Evolutionary conservation across 441 rosid genomes (phyloP).

Genomic region (Arabidopsis hybrid): DNA sequence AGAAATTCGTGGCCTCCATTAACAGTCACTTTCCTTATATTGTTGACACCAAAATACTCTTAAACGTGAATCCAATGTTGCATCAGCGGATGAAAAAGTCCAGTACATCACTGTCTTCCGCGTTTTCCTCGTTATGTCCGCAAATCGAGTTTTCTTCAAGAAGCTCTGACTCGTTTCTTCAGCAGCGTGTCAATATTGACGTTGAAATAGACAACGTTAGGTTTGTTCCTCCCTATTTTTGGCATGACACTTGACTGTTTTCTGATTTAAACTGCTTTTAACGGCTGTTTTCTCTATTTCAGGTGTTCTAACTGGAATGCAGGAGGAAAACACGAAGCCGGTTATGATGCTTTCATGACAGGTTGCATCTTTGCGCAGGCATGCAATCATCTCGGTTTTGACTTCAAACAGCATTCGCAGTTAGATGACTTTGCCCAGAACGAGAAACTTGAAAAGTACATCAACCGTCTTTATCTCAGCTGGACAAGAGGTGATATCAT

Average conservation of each 20-base stretch:
- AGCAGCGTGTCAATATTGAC: slow-evolving; percentile 66
- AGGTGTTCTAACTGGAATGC: slow-evolving; percentile 81
- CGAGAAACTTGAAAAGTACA: slow-evolving; percentile 65
- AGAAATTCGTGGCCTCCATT: slow-evolving; percentile 67
- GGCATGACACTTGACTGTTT: slow-evolving; percentile 13
- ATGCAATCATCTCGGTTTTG: slow-evolving; percentile 74
- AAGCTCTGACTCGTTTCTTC: slow-evolving; percentile 41
- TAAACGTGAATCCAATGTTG: slow-evolving; percentile 63
- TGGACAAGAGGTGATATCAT: slow-evolving; percentile 78
- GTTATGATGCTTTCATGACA: slow-evolving; percentile 99
- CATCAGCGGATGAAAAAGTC: slow-evolving; percentile 66
- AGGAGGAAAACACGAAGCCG: slow-evolving; percentile 96
- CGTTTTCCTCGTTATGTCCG: slow-evolving; percentile 76
- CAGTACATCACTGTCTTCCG: slow-evolving; percentile 76
- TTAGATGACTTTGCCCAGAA: slow-evolving; percentile 52
- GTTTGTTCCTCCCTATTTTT: slow-evolving; percentile 49
- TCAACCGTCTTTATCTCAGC: slow-evolving; percentile 81
- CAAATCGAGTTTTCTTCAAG: slow-evolving; percentile 60
- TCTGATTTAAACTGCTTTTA: neutral
- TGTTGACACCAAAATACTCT: slow-evolving; percentile 86
- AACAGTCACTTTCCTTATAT: slow-evolving; percentile 72
- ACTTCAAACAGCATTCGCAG: slow-evolving; percentile 58
- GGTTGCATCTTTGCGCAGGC: slow-evolving; percentile 92
- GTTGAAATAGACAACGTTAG: slow-evolving; percentile 80
- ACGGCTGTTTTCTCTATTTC: slow-evolving; percentile 33